A percentile compares a stretch with the other conserved stretches of the same genome.
Evolutionary conservation across 1,284 basidiomycete species (phyloP).

Genomic region (Irpex sp.): DNA sequence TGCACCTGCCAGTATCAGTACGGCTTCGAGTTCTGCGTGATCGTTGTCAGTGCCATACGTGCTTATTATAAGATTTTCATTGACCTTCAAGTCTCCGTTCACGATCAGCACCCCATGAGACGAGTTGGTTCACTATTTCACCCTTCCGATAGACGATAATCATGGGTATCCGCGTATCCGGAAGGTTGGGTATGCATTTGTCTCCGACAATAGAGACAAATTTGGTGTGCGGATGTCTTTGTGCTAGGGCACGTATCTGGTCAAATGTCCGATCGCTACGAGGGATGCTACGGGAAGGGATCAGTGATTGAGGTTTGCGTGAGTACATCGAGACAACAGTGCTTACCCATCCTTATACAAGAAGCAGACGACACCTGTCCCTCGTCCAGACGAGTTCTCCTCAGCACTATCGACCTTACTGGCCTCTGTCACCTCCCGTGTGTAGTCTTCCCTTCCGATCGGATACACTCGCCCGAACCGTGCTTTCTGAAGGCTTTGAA

Average conservation of each 20-base stretch:
- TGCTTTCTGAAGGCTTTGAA: slow-evolving; percentile 56
- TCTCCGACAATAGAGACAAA: slow-evolving; percentile 95
- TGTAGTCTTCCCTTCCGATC: slow-evolving; percentile 92
- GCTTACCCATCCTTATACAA: slow-evolving; percentile 85
- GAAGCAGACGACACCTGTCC: slow-evolving; percentile 86
- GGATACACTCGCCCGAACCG: slow-evolving; percentile 88
- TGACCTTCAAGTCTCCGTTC: slow-evolving; percentile 81
- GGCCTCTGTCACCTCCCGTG: slow-evolving; percentile 91
- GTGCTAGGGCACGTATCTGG: slow-evolving; percentile 74
- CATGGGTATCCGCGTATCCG: slow-evolving; percentile 90
- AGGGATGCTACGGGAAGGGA: slow-evolving; percentile 53
- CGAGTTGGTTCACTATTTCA: slow-evolving; percentile 82
- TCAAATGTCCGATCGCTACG: slow-evolving; percentile 75
- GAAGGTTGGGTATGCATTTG: slow-evolving; percentile 95
- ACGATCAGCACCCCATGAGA: slow-evolving; percentile 78
- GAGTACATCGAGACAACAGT: neutral
- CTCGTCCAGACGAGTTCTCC: slow-evolving; percentile 60
- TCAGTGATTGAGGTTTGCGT: slow-evolving; percentile 8
- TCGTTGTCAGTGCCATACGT: slow-evolving; percentile 5
- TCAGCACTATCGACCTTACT: slow-evolving; percentile 66
- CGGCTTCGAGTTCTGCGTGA: slow-evolving; percentile 63
- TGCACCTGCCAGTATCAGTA: slow-evolving; percentile 58
- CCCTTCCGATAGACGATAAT: slow-evolving; percentile 92
- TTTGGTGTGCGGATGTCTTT: slow-evolving; percentile 86
- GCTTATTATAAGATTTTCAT: slow-evolving; percentile 1